Evolutionary conservation across 2,329 filamentous ascomycete genomes (phyloP).

Genomic region (Ceratocystis cacaofunesta): DNA sequence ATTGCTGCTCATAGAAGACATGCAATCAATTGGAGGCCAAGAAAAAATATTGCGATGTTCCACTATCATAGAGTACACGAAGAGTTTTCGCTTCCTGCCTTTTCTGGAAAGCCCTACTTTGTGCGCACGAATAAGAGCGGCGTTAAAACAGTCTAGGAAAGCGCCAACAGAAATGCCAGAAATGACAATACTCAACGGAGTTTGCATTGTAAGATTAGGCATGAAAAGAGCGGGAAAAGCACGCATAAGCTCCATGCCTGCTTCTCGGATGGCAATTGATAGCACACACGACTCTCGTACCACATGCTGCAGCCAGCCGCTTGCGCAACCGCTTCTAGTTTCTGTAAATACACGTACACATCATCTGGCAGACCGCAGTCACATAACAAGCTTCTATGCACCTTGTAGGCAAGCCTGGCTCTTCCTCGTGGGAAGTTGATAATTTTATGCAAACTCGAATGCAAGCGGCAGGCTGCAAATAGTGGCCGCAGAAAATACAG

Average conservation of each 20-base stretch:
- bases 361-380: neutral
- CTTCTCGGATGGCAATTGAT: neutral
- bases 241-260: neutral
- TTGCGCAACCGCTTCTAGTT: neutral
- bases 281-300: neutral
- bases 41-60: neutral
- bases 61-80: neutral
- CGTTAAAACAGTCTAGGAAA: neutral
- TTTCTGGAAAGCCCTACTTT: neutral
- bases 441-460: neutral
- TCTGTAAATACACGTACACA: neutral
- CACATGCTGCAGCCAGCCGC: neutral
- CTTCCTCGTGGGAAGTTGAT: neutral
- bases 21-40: neutral
- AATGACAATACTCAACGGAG: neutral
- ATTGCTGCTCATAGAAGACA: neutral
- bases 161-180: neutral
- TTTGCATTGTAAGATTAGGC: rapidly evolving
- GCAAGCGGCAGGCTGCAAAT: neutral
- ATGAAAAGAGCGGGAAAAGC: neutral
- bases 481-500: neutral
- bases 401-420: too few relatives aligned
- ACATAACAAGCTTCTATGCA: neutral
- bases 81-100: neutral
- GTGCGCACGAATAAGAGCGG: neutral